Evolutionary conservation across 2,329 filamentous ascomycete genomes (phyloP).

Genomic region (Sclerotinia glacialis): DNA sequence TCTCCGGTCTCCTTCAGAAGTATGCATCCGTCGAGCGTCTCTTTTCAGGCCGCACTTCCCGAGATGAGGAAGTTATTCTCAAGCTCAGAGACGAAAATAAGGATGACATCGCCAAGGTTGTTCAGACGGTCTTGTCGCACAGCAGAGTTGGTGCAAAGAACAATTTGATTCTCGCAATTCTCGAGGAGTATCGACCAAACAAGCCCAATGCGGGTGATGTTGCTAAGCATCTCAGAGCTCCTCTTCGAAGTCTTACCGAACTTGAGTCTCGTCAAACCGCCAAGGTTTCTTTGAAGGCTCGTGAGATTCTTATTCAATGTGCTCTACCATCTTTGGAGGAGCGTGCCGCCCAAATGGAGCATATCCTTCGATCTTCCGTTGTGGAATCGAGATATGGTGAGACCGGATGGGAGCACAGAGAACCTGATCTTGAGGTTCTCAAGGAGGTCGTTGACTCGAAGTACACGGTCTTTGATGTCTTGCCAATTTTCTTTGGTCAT

Average conservation of each 20-base stretch:
- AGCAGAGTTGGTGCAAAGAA: constrained; percentile 92
- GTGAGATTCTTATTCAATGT: constrained; percentile 96
- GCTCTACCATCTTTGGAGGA: constrained; percentile 95
- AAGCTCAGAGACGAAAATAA: constrained; percentile 95
- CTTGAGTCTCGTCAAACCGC: constrained; percentile 79
- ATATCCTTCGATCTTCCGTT: constrained; percentile 92
- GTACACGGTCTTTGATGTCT: constrained; percentile 95
- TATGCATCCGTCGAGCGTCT: constrained; percentile 83
- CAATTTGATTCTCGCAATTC: constrained; percentile 83
- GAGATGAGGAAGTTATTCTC: constrained; percentile 91
- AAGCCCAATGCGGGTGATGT: constrained; percentile 87
- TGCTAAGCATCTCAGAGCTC: constrained; percentile 78
- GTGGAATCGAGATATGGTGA: constrained; percentile 97
- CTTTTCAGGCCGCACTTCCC: constrained; percentile 78
- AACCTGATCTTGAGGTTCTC: constrained; percentile 84
- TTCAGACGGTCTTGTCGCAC: constrained; percentile 89
- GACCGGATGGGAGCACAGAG: constrained; percentile 92
- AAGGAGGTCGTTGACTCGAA: constrained; percentile 99
- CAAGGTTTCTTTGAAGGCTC: constrained; percentile 95
- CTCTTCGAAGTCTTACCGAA: constrained; percentile 83
- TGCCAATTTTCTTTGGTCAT: constrained; percentile 93
- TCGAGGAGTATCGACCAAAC: constrained; percentile 94
- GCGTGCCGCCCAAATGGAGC: constrained; percentile 94
- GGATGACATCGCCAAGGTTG: constrained; percentile 80
- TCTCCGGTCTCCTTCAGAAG: constrained; percentile 72